These are phyloP conservation scores for Fusarium coffeatum DNA, from an alignment of 2,329 filamentous ascomycete genomes.

Conservation along the genomic window DNA sequence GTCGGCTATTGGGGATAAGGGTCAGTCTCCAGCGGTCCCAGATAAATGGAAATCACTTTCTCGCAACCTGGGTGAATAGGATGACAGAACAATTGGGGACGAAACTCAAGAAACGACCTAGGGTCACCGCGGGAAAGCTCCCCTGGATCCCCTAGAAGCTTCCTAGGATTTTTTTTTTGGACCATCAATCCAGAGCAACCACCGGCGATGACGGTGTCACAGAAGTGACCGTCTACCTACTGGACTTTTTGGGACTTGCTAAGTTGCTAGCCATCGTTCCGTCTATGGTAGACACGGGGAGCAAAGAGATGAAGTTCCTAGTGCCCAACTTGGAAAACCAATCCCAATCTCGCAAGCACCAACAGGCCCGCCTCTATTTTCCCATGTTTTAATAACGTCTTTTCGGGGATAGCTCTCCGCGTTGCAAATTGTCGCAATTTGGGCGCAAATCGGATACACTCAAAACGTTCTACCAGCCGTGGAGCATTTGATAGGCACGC, in stretches of 20 bases:
- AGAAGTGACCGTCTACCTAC: slow-evolving; percentile 23
- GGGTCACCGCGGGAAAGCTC: slow-evolving; percentile 34
- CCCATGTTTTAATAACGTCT: slow-evolving; percentile 25
- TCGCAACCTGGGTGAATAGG: slow-evolving; percentile 27
- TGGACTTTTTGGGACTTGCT: slow-evolving; percentile 16
- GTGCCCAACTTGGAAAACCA: slow-evolving; percentile 17
- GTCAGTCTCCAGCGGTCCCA: slow-evolving; percentile 32
- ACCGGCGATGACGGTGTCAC: slow-evolving; percentile 30
- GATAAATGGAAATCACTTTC: slow-evolving; percentile 30
- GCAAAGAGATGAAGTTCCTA: slow-evolving; percentile 26
- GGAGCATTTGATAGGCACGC: slow-evolving; percentile 27
- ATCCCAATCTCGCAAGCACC: slow-evolving; percentile 34
- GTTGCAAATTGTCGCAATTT: slow-evolving; percentile 39
- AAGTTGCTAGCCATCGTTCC: slow-evolving; percentile 6
- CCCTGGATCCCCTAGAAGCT: slow-evolving; percentile 38
- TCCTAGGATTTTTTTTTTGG: slow-evolving; percentile 15
- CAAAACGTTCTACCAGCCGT: slow-evolving; percentile 15
- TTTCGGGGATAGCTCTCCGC: slow-evolving; percentile 32
- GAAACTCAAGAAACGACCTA: slow-evolving; percentile 31
- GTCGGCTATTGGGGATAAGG: slow-evolving; percentile 21
- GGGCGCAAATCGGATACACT: slow-evolving; percentile 6
- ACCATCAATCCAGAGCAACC: slow-evolving; percentile 1
- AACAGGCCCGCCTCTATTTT: slow-evolving; percentile 22
- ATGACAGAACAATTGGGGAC: slow-evolving; percentile 40
- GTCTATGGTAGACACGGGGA: slow-evolving; percentile 16